Evolutionary conservation across 1,139 yeast species (phyloP), one percentile per base, ranked within the genome.

Genomic region (Schizosaccharomyces versatilis): DNA sequence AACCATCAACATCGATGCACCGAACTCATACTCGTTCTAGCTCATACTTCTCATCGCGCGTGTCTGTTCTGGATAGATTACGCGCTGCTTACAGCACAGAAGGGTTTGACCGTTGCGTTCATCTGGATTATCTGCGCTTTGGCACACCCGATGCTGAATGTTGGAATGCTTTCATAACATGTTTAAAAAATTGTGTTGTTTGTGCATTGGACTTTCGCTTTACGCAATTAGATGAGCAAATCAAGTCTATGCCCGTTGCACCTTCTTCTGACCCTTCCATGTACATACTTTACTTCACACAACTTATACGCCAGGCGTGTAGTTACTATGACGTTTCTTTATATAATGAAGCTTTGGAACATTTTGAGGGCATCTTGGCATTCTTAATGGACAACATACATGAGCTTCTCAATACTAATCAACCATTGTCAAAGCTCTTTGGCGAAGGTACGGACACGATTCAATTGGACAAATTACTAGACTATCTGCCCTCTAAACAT

Each of bases 91-190:
- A 19, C 32, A 44, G 32, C n/a, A 44, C 49, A 9, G 10, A 15
- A 17, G n/a, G n/a, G 7, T 19, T 12, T 17, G 32, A 44, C n/a
- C 38, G 38, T 7, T 44, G 49, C 32, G 36, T 24, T 1, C 10
- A 36, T 7, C 36, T 44, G 7, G 49, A 44, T 12, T 44, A 44
- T 44, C 38, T 44, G 5, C 49, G 49, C 17, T 44, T 44, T 24
- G 49, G 49, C 8, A 44, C 49, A 2, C 49, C 49, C 32, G 49
- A 44, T 44, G 49, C 49, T 3, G 49, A 44, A 9, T 19, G 49
- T 32, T 44, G 49, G 49, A 44, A 44, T n/a, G 32, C 36, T 7
- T 44, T 44, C 32, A n/a, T 44, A 19, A 32, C 15, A 17, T 44
- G 49, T 7, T n/a, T 44, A 10, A 15, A 44, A n/a, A 24, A 32